These are phyloP conservation scores for Hemisphaericaspora lyxosophila DNA, from an alignment of 1,139 yeast species.

Conservation along the genomic window DNA sequence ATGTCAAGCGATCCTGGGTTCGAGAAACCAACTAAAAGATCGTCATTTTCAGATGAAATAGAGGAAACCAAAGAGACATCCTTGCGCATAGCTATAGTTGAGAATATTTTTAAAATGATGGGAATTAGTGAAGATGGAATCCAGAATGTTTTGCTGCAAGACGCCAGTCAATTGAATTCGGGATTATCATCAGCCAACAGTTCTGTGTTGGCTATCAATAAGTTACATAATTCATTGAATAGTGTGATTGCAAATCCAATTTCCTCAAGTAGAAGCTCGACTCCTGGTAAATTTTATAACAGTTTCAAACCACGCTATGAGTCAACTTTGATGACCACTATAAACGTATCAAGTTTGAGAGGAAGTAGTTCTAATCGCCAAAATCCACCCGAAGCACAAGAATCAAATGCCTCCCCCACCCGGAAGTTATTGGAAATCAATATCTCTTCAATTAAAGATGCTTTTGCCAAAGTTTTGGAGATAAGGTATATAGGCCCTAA, in stretches of 20 bases:
- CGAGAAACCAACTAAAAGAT: slow-evolving; percentile 16
- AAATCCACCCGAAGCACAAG: not conserved
- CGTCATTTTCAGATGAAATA: slow-evolving; percentile 47
- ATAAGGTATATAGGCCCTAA: slow-evolving; percentile 57
- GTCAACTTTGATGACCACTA: slow-evolving; percentile 4
- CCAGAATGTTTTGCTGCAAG: slow-evolving; percentile 1
- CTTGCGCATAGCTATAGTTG: slow-evolving; percentile 68
- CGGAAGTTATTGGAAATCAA: slow-evolving; percentile 12
- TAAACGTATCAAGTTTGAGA: not conserved
- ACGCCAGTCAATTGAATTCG: slow-evolving; percentile 1
- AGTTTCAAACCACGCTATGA: not conserved
- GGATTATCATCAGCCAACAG: slow-evolving; percentile 2
- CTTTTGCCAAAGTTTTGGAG: slow-evolving; percentile 63
- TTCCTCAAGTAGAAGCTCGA: not conserved
- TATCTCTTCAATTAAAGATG: slow-evolving; percentile 44
- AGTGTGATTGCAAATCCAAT: not conserved
- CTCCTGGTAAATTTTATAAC: slow-evolving; percentile 1
- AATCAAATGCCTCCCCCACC: not conserved
- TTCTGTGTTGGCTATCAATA: slow-evolving; percentile 1
- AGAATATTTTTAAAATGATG: slow-evolving; percentile 67
- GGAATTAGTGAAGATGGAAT: slow-evolving; percentile 55
- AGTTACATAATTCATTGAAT: not conserved
- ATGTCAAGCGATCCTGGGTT: not conserved
- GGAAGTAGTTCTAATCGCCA: not conserved
- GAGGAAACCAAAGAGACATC: slow-evolving; percentile 80